Base-by-base conservation (phyloP, 345 rosid genomes). In the Linum tenue region DNA sequence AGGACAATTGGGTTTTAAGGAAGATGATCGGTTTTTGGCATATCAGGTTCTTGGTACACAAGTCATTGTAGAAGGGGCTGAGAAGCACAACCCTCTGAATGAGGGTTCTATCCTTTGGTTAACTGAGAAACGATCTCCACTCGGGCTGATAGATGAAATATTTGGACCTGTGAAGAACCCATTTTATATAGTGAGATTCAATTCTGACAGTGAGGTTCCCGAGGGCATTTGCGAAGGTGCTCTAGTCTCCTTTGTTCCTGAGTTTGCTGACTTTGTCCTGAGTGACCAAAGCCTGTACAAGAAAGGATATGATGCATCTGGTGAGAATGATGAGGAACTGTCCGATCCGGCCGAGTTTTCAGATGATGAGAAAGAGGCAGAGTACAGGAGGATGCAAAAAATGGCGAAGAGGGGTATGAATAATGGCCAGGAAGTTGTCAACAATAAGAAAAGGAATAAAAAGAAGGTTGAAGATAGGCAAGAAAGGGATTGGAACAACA, bases 221-320 rank as follows among this genome's bases (percentile, higher is more conserved):
- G 76, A 67, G 15, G 81, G 77, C 57, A 72, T 90, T 64, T 9
- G 70, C 59, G 84, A 76, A 71, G 99, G 97, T 58, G 72, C 82
- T 53, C 51, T 15, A 44, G 73, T 94, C 64, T 86, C 99, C 5
- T 88, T 84, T 76, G 88, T 88, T 16, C 31, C 31, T 22, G 31
- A 22, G 31, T 22, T 22, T 22, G 31, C 31, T 22, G 31, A 22
- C 31, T 22, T 22, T 22, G 31, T 22, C 31, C 31, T 22, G 31
- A 22, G 31, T 22, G 31, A 22, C 31, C 31, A 22, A 82, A 82
- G 79, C 67, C 77, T 94, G 63, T 78, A 86, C 82, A 82, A 78
- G 77, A 94, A 94, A 84, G 97, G 96, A n/a, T 94, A 90, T 56
- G 99, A 94, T 83, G 95, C 96, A 53, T 90, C 99, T 55, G 92